These are phyloP conservation scores for Arachis stenosperma DNA, from an alignment of 306 rosid species.

Conservation along the genomic window DNA sequence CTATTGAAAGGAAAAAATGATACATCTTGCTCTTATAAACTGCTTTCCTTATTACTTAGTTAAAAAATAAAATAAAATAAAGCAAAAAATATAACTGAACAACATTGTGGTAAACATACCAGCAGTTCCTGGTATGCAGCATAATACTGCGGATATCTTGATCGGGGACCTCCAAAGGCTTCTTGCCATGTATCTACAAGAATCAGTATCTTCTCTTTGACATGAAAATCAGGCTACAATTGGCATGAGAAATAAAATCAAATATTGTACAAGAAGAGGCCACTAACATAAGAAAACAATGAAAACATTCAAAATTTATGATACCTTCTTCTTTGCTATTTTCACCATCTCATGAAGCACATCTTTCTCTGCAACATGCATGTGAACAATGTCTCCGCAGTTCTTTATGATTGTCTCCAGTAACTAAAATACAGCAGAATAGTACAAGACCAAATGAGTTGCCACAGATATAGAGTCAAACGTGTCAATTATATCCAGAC, in stretches of 20 bases:
- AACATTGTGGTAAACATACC: conserved; percentile 51
- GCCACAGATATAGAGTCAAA: neutral
- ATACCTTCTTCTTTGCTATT: conserved; percentile 93
- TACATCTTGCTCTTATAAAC: conserved; percentile 12
- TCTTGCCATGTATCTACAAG: conserved; percentile 99
- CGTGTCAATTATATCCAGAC: conserved; percentile 15
- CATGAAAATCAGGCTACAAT: conserved; percentile 83
- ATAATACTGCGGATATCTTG: conserved; percentile 96
- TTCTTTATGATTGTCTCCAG: conserved; percentile 94
- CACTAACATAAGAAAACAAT: conserved; percentile 26
- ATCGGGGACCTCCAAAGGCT: conserved; percentile 98
- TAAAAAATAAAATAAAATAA: neutral
- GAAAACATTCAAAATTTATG: conserved; percentile 36
- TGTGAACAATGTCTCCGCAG: conserved; percentile 97
- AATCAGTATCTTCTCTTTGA: conserved; percentile 86
- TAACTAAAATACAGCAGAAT: conserved; percentile 64
- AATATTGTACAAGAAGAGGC: conserved; percentile 31
- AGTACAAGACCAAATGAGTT: conserved; percentile 52
- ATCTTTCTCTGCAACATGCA: conserved; percentile 98
- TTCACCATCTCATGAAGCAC: conserved; percentile 94
- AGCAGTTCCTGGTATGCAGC: conserved; percentile 93
- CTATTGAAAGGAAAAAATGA: conserved; percentile 17
- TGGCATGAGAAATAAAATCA: conserved; percentile 47
- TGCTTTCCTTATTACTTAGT: conserved; percentile 1
- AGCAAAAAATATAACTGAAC: neutral